Conservation (phyloP, 2,329 filamentous ascomycete species). For the Knoxdaviesia capensis region DNA sequence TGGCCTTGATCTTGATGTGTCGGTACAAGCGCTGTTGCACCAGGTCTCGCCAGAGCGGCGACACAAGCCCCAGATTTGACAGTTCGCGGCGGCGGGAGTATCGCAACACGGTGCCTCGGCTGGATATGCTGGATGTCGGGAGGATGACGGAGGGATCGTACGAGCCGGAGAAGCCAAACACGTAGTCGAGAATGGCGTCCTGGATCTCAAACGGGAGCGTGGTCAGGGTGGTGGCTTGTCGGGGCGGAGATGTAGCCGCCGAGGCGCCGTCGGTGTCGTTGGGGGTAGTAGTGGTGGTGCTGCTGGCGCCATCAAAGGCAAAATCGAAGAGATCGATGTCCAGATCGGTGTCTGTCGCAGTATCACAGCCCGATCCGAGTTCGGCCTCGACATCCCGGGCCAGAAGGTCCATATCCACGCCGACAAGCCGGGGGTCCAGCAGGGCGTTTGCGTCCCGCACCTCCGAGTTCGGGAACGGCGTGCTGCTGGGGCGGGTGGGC, state of each 20-base stretch:
- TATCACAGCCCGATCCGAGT: no score
- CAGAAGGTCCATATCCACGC: no score
- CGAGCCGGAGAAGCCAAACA: conserved; percentile 49
- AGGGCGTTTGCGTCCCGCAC: conserved; percentile 14
- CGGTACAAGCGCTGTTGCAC: conserved; percentile 56
- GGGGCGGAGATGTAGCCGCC: no score
- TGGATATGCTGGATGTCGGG: conserved; percentile 33
- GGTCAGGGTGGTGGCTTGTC: conserved; percentile 11
- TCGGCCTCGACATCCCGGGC: no score
- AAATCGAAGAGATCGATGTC: no score
- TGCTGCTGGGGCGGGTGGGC: conserved; percentile 35
- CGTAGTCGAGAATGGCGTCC: conserved; percentile 48
- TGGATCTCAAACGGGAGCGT: conserved; percentile 50
- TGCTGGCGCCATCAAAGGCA: no score
- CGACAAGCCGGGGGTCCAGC: no score
- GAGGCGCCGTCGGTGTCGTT: no score
- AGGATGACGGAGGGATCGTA: conserved; percentile 10
- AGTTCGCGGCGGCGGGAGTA: conserved; percentile 48
- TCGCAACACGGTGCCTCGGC: conserved; percentile 43
- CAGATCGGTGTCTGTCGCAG: no score
- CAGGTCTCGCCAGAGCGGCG: conserved; percentile 40
- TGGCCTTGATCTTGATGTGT: conserved; percentile 58
- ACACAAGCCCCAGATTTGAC: conserved; percentile 44
- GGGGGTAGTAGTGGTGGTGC: no score
- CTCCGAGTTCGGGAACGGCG: conserved; percentile 35